These are phyloP conservation scores for Podospora anserina DNA, from an alignment of 495 filamentous ascomycete genomes.

Conservation along the genomic window DNA sequence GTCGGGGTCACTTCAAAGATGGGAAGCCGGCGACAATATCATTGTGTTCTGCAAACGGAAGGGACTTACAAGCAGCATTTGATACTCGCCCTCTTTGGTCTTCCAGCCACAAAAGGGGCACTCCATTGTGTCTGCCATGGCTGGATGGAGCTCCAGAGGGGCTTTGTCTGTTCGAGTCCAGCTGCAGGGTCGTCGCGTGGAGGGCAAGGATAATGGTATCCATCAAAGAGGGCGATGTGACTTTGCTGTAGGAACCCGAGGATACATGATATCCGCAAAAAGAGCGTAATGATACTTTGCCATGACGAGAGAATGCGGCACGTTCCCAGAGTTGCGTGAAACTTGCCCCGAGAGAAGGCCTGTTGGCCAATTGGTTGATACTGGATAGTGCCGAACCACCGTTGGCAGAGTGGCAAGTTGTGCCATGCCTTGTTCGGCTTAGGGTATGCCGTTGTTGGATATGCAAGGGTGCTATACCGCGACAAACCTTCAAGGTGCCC, in stretches of 20 bases:
- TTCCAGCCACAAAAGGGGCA: constrained; percentile 37
- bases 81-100: constrained; percentile 26
- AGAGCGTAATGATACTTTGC: neutral
- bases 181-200: neutral
- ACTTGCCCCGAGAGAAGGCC: neutral
- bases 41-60: constrained; percentile 10
- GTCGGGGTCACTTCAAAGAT: neutral
- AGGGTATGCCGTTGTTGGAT: neutral
- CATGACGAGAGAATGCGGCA: neutral
- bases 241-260: neutral
- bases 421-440: neutral
- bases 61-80: constrained; percentile 32
- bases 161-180: constrained; percentile 5
- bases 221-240: neutral
- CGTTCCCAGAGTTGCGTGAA: neutral
- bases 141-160: neutral
- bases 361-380: neutral
- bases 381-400: neutral
- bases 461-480: neutral
- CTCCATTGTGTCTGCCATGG: constrained; percentile 13
- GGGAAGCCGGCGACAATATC: neutral
- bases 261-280: neutral
- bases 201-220: neutral
- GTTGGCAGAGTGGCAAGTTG: neutral
- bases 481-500: neutral